Evolutionary conservation across 2,329 filamentous ascomycete genomes (phyloP), one percentile per base, ranked within the genome.

Genomic region (Paracorniculantispora psalliotae): DNA sequence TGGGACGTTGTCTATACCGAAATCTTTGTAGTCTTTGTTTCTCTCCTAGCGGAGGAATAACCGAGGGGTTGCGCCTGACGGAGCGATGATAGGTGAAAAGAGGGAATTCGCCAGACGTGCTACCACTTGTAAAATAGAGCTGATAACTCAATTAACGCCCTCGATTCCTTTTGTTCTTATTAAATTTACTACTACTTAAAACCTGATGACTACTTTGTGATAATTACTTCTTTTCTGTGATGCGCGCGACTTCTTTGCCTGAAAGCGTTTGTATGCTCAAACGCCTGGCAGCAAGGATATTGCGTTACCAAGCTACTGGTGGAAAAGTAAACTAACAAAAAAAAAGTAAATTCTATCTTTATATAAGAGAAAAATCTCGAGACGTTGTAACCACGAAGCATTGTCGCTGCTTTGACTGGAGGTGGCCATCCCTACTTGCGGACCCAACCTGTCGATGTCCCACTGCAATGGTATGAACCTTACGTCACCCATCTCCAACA

Each of bases 91-190:
- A 28, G 53, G 72, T 73, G 72, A 74, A 71, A 70, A 64, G 73
- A 73, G 72, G 72, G 71, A 70, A 73, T 73, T 74, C 71, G 73
- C 76, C 75, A 73, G 72, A 76, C 77, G 74, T 76, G 75, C 76
- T 77, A 76, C 75, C 76, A 77, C 76, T 81, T 84, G 81, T 84
- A 84, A 84, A 83, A 81, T 83, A 83, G 80, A 83, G 80, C 75
- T 74, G 70, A 79, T 79, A 79, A 80, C 80, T 81, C 79, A 82
- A 83, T 78, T 74, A 79, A 82, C 69, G 78, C 78, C 81, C 80
- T 82, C 77, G 75, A 80, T 84, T 83, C 77, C 77, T 77, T 83
- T 82, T 81, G 79, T 82, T 75, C 71, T 56, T 50, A 25, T 44
- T 26, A 47, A 50, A 48, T 33, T 30, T 33, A 39, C 21, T 62